These are phyloP conservation scores for Pilasporangium apinafurcum DNA, from an alignment of 352 stramenopile species.

Conservation along the genomic window DNA sequence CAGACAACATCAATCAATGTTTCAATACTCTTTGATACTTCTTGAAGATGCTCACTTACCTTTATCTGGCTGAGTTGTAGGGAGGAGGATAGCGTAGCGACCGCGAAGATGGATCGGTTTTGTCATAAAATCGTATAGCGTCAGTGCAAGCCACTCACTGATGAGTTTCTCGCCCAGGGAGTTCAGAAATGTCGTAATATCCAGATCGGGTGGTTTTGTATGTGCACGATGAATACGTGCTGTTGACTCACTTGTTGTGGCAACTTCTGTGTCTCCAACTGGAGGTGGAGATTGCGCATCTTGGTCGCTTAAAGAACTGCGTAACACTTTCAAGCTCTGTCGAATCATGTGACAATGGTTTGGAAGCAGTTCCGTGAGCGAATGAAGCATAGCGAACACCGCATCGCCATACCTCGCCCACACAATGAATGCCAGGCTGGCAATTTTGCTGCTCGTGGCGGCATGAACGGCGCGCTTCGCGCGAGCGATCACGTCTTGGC, in stretches of 20 bases:
- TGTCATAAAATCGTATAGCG: slow-evolving; percentile 6
- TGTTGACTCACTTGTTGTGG: too few relatives aligned
- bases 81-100: too few relatives aligned
- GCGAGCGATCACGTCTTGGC: slow-evolving; percentile 11
- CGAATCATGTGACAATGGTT: not conserved
- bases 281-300: too few relatives aligned
- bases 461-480: slow-evolving; percentile 19
- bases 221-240: too few relatives aligned
- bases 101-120: slow-evolving; percentile 1
- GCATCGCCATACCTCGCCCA: slow-evolving; percentile 26
- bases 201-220: too few relatives aligned
- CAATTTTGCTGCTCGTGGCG: not conserved
- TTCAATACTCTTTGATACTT: too few relatives aligned
- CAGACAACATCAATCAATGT: slow-evolving; percentile 6
- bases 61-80: too few relatives aligned
- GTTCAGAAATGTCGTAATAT: slow-evolving; percentile 9
- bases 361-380: slow-evolving; percentile 10
- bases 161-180: slow-evolving; percentile 13
- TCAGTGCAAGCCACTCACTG: slow-evolving; percentile 13
- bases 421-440: slow-evolving; percentile 20
- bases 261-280: too few relatives aligned
- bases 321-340: too few relatives aligned
- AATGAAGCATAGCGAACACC: slow-evolving; percentile 11
- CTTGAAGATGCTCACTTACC: too few relatives aligned
- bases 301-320: too few relatives aligned